Percentiles rank a stretch among this genome's conserved stretches.
Conservation (phyloP, 225 moss, liverwort and hornwort genomes). For the Antitrichia curtipendula region DNA sequence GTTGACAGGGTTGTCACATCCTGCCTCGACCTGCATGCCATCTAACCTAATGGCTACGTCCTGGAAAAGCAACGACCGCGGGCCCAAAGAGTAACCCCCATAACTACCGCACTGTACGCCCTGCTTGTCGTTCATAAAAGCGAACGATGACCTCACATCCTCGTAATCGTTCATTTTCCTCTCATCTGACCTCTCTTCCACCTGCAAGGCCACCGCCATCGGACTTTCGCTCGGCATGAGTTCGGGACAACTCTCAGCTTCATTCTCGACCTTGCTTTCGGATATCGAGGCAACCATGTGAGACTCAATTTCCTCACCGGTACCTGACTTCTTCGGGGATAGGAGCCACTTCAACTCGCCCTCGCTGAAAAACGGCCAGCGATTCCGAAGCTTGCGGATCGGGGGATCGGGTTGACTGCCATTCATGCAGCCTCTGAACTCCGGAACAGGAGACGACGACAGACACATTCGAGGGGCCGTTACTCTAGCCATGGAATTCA, state of each 20-base stretch:
- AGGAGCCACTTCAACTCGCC: constrained; percentile 53
- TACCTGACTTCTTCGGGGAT: constrained; percentile 27
- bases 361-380: constrained; percentile 57
- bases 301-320: constrained; percentile 12
- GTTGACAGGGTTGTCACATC: neutral
- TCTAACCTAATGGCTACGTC: neutral
- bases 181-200: neutral
- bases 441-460: neutral
- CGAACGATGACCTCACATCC: constrained; percentile 4
- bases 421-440: constrained; percentile 11
- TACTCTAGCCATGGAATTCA: neutral
- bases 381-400: constrained; percentile 38
- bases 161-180: neutral
- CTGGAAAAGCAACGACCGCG: constrained; percentile 26
- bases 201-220: neutral
- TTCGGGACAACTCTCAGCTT: neutral
- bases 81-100: neutral
- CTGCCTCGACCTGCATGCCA: neutral
- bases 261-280: neutral
- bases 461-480: constrained; percentile 7
- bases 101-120: neutral
- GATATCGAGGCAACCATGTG: neutral
- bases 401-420: constrained; percentile 28
- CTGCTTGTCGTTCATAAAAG: constrained; percentile 15
- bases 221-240: constrained; percentile 15